Evolutionary conservation across 768 basidiomycete genomes (phyloP), one percentile per base, ranked within the genome.

Genomic region (Mycena belliarum): DNA sequence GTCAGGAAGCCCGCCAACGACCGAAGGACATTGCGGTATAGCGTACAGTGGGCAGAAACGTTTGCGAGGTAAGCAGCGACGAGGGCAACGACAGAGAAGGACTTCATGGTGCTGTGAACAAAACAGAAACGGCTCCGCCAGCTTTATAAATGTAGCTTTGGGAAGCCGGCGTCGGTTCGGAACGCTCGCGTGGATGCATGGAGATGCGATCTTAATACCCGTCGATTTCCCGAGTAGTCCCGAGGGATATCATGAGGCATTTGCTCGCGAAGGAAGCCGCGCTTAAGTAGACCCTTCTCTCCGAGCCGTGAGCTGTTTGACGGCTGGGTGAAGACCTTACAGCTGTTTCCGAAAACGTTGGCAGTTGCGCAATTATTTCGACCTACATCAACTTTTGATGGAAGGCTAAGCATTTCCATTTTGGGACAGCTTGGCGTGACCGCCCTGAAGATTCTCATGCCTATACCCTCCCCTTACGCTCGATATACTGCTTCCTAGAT

Each of bases 11-110:
- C 16, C 15, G n/a, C 5, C 16, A 15, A 18, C 15, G 18, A n/a
- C 2, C 23, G 24, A 25, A 20, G n/a, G 9, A 12, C 4, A 5
- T n/a, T n/a, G n/a, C n/a, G n/a, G n/a, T 26, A 25, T 16, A 14
- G 35, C 50, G 11, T 21, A 61, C 60, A 61, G 29, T 61, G 60
- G 28, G 49, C 55, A 14, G 60, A 50, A 35, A 33, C 57, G 9
- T 40, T 48, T 2, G 51, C 45, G 14, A 18, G 50, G 15, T 52
- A 40, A 16, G 50, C 28, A 18, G 50, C 24, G 20, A 52, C 21
- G 25, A 29, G 26, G 24, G 24, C 45, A 37, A 59, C 29, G 23
- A 40, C 26, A 1, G 56, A 50, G 43, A 46, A 8, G 12, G 35
- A 44, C 56, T 57, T 57, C 56, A 57, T 57, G 56, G 43, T 23